These are phyloP conservation scores for Falciphora oryzae DNA, from an alignment of 2,329 filamentous ascomycete genomes.

Conservation along the genomic window DNA sequence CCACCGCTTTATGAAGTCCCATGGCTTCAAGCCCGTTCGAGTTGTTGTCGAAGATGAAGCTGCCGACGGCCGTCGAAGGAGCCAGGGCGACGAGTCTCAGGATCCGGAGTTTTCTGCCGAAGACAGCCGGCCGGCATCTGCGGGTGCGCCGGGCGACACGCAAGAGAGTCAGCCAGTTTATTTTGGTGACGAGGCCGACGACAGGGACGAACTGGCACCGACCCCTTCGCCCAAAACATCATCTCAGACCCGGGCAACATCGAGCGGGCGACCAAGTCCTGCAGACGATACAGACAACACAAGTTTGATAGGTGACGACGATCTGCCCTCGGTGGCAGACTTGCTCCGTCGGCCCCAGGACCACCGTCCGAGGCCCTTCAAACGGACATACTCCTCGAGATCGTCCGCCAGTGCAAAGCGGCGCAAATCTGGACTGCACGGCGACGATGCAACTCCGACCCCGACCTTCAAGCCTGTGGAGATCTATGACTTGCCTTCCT, in stretches of 20 bases:
- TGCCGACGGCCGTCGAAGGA: constrained; percentile 20
- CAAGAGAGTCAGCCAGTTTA: constrained; percentile 13
- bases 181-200: constrained; percentile 7
- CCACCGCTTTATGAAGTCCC: constrained; percentile 44
- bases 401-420: constrained; percentile 1
- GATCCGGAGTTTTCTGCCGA: constrained; percentile 44
- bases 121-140: constrained; percentile 39
- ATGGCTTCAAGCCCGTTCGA: constrained; percentile 48
- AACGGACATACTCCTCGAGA: neutral
- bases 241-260: constrained; percentile 16
- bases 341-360: constrained; percentile 12
- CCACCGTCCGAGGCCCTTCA: neutral
- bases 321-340: constrained; percentile 23
- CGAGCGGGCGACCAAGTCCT: constrained; percentile 24
- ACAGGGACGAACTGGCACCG: constrained; percentile 22
- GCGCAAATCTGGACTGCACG: neutral
- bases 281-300: constrained; percentile 26
- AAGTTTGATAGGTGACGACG: constrained; percentile 25
- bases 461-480: neutral
- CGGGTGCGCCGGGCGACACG: constrained; percentile 7
- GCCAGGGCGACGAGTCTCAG: constrained; percentile 36
- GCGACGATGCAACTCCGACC: neutral
- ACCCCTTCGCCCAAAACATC: constrained; percentile 25
- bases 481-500: constrained; percentile 1
- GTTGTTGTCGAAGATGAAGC: constrained; percentile 26